A percentile compares a stretch with the other conserved stretches of the same genome.
phyloP scores from a whole-genome alignment of 1,284 basidiomycete species.

The Phylloporus sp. region DNA sequence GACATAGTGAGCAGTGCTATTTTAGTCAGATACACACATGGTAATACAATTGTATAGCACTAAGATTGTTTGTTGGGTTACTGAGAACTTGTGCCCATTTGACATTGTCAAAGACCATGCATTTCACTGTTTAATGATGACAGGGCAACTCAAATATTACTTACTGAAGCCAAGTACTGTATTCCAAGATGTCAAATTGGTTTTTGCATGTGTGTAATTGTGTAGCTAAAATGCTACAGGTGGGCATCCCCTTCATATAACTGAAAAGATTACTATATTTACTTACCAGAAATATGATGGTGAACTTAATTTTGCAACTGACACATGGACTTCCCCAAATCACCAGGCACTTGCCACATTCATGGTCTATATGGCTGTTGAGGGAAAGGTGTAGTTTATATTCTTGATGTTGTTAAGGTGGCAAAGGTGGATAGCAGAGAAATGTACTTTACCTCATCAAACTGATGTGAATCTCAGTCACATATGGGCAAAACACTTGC shows the following conservation, averaged over 20 bases:
- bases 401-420: background rate
- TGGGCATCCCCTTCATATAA: background rate
- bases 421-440: background rate
- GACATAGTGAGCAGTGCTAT: background rate
- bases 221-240: slow-evolving; percentile 5
- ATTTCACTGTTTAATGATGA: background rate
- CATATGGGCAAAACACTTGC: too few relatives aligned
- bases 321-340: slow-evolving; percentile 2
- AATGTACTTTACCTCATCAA: background rate
- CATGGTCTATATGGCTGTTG: background rate
- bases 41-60: background rate
- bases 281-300: background rate
- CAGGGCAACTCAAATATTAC: background rate
- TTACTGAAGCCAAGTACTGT: background rate
- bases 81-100: background rate
- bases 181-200: background rate
- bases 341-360: background rate
- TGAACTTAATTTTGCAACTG: background rate
- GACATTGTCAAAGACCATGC: background rate
- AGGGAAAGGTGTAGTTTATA: background rate
- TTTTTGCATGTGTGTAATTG: background rate
- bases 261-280: background rate
- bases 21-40: background rate
- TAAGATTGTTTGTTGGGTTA: background rate
- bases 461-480: too few relatives aligned